A percentile compares a stretch with the other conserved stretches of the same genome.
Conservation (phyloP, 2,329 filamentous ascomycete species). For the Mollisiaceae sp. region DNA sequence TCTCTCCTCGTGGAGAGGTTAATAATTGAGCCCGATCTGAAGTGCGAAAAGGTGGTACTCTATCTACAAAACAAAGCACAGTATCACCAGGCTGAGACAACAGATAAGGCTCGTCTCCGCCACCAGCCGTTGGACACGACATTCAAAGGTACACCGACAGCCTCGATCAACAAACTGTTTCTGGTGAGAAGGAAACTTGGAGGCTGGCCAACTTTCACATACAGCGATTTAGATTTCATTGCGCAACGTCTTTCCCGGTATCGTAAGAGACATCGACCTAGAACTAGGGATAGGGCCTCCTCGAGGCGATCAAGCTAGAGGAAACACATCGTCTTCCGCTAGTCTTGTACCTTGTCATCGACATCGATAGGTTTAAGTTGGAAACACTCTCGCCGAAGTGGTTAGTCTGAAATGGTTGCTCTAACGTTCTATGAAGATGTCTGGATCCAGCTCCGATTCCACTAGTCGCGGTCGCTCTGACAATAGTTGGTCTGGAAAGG, state of each 20-base stretch:
- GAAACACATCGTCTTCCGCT: neutral
- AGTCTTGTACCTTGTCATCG: neutral
- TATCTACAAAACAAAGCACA: neutral
- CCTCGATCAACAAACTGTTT: neutral
- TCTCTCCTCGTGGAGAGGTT: conserved; percentile 1
- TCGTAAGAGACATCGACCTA: neutral
- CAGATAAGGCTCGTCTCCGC: conserved; percentile 3
- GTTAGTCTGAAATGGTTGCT: neutral
- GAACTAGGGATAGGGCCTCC: neutral
- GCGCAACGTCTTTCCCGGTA: neutral
- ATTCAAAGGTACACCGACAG: neutral
- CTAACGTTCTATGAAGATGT: conserved; percentile 5
- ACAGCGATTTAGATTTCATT: neutral
- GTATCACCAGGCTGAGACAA: neutral
- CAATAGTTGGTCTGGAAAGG: conserved; percentile 15
- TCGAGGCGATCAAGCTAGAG: neutral
- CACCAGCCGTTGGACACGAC: neutral
- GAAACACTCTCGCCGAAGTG: neutral
- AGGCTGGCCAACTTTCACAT: neutral
- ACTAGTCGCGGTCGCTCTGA: conserved; percentile 1
- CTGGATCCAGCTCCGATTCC: conserved; percentile 7
- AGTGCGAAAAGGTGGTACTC: neutral
- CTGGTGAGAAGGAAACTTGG: neutral
- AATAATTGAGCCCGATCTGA: neutral
- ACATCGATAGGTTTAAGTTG: neutral